Evolutionary conservation across 257 asterid species (phyloP).

Genomic region (Anisodus acutangulus): DNA sequence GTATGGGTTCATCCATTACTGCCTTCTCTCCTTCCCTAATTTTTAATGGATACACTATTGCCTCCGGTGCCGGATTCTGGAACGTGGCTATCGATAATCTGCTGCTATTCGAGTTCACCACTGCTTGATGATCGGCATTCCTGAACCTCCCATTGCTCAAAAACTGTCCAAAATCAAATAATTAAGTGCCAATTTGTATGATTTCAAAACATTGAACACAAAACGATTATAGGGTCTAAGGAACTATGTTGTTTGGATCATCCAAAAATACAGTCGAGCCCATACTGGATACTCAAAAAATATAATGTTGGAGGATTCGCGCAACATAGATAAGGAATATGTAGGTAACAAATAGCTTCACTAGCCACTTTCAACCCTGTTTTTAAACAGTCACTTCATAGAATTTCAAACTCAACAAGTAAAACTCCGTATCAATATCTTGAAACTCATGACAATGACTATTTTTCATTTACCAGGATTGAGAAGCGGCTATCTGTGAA

Average conservation of each 20-base stretch:
- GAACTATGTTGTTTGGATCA: neutral
- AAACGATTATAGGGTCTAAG: neutral
- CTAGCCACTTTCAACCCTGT: neutral
- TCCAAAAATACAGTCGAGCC: neutral
- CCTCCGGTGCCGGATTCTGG: constrained; percentile 79
- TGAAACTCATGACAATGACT: neutral
- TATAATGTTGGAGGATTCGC: neutral
- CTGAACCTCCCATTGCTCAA: constrained; percentile 94
- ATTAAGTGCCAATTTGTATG: neutral
- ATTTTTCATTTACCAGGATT: neutral
- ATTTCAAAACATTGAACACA: neutral
- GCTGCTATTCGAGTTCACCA: constrained; percentile 72
- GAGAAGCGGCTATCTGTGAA: neutral
- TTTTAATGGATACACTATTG: constrained; percentile 68
- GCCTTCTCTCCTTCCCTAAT: constrained; percentile 61
- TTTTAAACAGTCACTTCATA: too few species aligned
- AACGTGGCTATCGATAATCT: constrained; percentile 84
- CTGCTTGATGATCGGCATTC: constrained; percentile 94
- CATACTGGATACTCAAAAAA: too few species aligned
- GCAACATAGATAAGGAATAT: neutral
- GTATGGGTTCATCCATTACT: constrained; percentile 56
- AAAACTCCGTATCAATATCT: too few species aligned
- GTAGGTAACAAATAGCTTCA: too few species aligned
- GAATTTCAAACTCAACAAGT: too few species aligned
- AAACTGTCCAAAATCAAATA: constrained; percentile 45